phyloP scores from a whole-genome alignment of 257 asterid species.

The Perilla frutescens region DNA sequence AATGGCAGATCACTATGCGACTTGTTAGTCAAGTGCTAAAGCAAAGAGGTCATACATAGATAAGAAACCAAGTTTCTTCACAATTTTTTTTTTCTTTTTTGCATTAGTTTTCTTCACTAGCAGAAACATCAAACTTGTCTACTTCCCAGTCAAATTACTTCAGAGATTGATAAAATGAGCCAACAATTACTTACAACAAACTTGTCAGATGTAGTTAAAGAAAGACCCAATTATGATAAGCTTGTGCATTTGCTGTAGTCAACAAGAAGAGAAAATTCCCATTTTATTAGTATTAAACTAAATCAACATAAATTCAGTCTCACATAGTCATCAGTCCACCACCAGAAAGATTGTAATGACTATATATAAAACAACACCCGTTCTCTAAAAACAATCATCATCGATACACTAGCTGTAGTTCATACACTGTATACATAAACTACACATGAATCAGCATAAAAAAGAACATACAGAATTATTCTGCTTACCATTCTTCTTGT shows the following conservation, averaged over 20 bases:
- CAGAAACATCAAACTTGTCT: neutral
- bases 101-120: neutral
- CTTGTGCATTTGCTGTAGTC: neutral
- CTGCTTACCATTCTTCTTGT: slow-evolving; percentile 66
- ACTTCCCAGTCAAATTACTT: neutral
- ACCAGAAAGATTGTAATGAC: neutral
- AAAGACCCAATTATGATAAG: slow-evolving; percentile 12
- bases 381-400: neutral
- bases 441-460: neutral
- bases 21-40: neutral
- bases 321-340: neutral
- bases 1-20: neutral
- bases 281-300: slow-evolving; percentile 11
- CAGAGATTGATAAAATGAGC: neutral
- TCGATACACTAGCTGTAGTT: neutral
- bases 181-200: neutral
- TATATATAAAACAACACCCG: neutral
- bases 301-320: slow-evolving; percentile 12
- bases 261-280: neutral
- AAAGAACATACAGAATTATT: slow-evolving; percentile 17
- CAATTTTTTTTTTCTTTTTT: neutral
- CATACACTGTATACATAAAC: neutral
- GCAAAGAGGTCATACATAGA: slow-evolving; percentile 5
- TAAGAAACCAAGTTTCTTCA: slow-evolving; percentile 17
- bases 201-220: neutral